Conservation (phyloP, 331 rosid species). For the Malus hybrid region DNA sequence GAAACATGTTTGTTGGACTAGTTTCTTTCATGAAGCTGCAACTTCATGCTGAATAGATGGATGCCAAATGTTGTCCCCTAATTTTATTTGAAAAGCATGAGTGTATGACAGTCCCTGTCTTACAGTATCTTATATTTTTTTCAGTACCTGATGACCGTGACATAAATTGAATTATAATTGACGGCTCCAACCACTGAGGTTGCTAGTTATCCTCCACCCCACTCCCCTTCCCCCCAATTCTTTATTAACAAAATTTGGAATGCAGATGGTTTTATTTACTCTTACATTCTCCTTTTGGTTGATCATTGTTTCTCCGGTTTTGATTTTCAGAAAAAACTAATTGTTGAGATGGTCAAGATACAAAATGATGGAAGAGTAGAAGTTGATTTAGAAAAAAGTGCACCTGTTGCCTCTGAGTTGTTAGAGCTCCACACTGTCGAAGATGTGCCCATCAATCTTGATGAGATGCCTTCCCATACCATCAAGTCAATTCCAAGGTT, state of each 20-base stretch:
- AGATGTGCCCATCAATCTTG: constrained; percentile 27
- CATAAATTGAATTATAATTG: background rate
- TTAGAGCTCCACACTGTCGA: constrained; percentile 57
- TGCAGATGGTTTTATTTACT: background rate
- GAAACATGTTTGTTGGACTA: background rate
- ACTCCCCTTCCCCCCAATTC: background rate
- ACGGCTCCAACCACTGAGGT: background rate
- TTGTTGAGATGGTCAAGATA: constrained; percentile 72
- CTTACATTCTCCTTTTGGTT: constrained; percentile 7
- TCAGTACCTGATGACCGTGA: background rate
- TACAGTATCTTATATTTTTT: background rate
- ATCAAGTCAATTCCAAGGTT: constrained; percentile 60
- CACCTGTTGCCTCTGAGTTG: constrained; percentile 72
- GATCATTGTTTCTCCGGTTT: constrained; percentile 19
- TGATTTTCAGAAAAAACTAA: constrained; percentile 55
- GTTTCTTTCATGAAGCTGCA: background rate
- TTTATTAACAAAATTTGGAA: background rate
- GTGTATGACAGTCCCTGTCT: background rate
- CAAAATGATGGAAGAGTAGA: constrained; percentile 93
- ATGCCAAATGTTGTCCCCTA: background rate
- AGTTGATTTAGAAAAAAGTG: constrained; percentile 63
- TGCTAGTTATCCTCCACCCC: background rate
- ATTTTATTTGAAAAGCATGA: background rate
- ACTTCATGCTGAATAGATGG: background rate
- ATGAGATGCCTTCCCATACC: constrained; percentile 25